A percentile compares a stretch with the other conserved stretches of the same genome.
These are phyloP conservation scores for Monosporascus sp. DNA, from an alignment of 2,329 filamentous ascomycete species.

Conservation along the genomic window DNA sequence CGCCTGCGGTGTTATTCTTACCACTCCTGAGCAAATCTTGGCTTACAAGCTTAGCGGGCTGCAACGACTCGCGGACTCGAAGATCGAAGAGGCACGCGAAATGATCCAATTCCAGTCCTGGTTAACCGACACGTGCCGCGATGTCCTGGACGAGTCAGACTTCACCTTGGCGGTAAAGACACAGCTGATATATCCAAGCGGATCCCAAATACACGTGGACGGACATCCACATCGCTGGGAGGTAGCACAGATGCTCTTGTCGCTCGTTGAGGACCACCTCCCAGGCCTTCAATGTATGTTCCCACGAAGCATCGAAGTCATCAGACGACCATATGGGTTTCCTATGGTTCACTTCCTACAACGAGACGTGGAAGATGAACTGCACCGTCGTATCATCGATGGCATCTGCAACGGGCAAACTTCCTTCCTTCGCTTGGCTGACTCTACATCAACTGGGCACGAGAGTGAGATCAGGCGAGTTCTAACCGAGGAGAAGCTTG, in stretches of 20 bases:
- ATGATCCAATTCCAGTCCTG: conserved; percentile 49
- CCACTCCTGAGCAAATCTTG: conserved; percentile 57
- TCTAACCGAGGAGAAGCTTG: conserved; percentile 20
- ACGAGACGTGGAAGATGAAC: conserved; percentile 36
- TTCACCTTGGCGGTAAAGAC: conserved; percentile 47
- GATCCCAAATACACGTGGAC: conserved; percentile 42
- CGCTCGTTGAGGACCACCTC: conserved; percentile 33
- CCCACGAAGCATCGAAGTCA: conserved; percentile 41
- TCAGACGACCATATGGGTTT: conserved; percentile 34
- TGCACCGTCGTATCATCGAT: conserved; percentile 33
- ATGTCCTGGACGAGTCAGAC: conserved; percentile 62
- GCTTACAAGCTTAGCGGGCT: conserved; percentile 59
- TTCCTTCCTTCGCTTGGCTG: conserved; percentile 14
- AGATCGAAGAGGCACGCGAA: conserved; percentile 30
- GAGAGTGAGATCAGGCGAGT: conserved; percentile 5
- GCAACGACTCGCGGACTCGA: conserved; percentile 47
- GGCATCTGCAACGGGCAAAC: conserved; percentile 32
- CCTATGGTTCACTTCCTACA: conserved; percentile 53
- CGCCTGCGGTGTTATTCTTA: conserved; percentile 48
- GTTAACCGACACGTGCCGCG: conserved; percentile 44
- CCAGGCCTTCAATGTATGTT: conserved; percentile 30
- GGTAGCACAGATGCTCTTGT: conserved; percentile 34
- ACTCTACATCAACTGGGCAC: neutral
- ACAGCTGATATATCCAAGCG: conserved; percentile 53
- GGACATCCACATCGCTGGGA: conserved; percentile 49